Conservation (phyloP, 2,329 filamentous ascomycete species). For the Alternaria longipes region DNA sequence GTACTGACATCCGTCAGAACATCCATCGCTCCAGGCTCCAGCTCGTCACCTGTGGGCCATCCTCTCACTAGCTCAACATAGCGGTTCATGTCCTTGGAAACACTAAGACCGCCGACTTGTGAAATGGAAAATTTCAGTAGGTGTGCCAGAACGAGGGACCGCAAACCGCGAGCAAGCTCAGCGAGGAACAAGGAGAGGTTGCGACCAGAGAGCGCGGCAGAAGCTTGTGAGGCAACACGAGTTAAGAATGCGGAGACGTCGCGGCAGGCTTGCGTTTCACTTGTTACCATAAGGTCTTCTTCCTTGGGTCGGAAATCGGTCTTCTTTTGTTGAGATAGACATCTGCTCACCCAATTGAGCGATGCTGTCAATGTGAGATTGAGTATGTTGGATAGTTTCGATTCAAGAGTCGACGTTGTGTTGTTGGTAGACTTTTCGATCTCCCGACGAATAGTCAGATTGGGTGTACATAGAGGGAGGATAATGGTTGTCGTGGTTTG, state of each 20-base stretch:
- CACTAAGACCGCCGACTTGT: conserved; percentile 91
- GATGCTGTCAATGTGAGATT: conserved; percentile 76
- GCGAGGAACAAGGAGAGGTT: conserved; percentile 85
- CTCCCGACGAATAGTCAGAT: conserved; percentile 86
- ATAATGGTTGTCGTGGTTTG: conserved; percentile 91
- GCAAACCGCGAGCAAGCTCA: conserved; percentile 82
- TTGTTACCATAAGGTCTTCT: conserved; percentile 56
- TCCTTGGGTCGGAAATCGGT: conserved; percentile 90
- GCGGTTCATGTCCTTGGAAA: conserved; percentile 93
- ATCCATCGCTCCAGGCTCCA: conserved; percentile 69
- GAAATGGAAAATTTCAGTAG: conserved; percentile 95
- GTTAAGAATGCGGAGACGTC: conserved; percentile 82
- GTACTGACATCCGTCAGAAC: conserved; percentile 92
- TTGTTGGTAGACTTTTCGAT: conserved; percentile 84
- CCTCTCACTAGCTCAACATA: conserved; percentile 86
- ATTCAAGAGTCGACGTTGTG: conserved; percentile 81
- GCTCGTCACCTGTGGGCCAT: conserved; percentile 74
- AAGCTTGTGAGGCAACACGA: conserved; percentile 69
- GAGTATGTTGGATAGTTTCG: conserved; percentile 78
- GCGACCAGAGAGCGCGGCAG: conserved; percentile 78
- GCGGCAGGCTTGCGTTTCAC: conserved; percentile 82
- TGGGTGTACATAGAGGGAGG: conserved; percentile 86
- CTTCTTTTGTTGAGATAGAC: conserved; percentile 82
- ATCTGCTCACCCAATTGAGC: conserved; percentile 77
- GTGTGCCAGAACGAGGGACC: conserved; percentile 84